Percentiles rank a stretch among this genome's conserved stretches.
phyloP scores from a whole-genome alignment of 768 basidiomycete genomes.

The Rubroboletus satanas region DNA sequence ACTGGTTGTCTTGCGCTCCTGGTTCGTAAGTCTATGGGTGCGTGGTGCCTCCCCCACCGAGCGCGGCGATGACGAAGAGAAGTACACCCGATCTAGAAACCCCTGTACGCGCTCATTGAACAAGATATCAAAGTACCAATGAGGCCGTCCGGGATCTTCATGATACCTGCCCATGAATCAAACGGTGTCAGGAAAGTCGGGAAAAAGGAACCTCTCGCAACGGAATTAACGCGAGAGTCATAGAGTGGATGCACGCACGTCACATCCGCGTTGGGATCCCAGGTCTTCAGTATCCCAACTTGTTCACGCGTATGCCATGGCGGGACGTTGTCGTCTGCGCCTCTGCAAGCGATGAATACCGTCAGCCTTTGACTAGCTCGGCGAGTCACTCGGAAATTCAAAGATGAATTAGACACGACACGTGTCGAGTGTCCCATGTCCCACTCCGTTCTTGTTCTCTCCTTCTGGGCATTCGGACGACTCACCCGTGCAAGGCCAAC shows the following conservation, averaged over 20 bases:
- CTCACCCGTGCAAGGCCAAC: constrained; percentile 77
- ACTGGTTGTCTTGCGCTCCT: background rate
- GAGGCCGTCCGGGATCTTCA: constrained; percentile 59
- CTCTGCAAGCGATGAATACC: constrained; percentile 39
- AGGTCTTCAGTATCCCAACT: constrained; percentile 54
- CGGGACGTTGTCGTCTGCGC: constrained; percentile 82
- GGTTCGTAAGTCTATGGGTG: background rate
- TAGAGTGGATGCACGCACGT: constrained; percentile 37
- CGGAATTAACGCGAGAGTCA: background rate
- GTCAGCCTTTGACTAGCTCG: background rate
- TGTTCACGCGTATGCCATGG: constrained; percentile 77
- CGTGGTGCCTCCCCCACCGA: background rate
- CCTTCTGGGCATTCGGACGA: background rate
- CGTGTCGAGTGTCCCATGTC: background rate
- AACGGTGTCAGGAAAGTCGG: background rate
- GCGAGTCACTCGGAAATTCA: background rate
- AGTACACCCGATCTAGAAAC: constrained; percentile 47
- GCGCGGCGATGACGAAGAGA: background rate
- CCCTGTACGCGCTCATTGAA: constrained; percentile 48
- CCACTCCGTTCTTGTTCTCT: background rate
- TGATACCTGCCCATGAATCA: constrained; percentile 40
- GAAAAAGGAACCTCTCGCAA: background rate
- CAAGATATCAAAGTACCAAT: constrained; percentile 69
- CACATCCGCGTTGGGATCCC: constrained; percentile 49
- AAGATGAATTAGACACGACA: background rate